Base-by-base conservation (phyloP, 176 grass and related monocot genomes). In the Aegilops umbellulata region DNA sequence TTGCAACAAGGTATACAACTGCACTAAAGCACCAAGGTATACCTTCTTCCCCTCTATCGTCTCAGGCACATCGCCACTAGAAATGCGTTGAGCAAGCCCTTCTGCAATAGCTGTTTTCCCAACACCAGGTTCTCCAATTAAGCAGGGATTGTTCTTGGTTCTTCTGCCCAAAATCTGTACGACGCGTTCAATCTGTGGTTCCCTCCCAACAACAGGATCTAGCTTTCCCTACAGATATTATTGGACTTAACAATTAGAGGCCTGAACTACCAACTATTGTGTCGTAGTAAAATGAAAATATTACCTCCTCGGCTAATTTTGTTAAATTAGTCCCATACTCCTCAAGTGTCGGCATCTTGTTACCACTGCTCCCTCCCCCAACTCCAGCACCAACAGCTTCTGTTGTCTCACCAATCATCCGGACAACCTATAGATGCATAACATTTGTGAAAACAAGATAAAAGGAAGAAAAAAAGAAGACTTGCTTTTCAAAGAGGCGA, bases 331-430 rank as follows among this genome's bases (percentile, higher is more conserved):
- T 98, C 41, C 96, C 96, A 35, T 98, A 95, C 75, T 95, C 96
- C 84, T 98, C 96, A n/a, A 98, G 93, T 60, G 93, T 98, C 61
- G 96, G 96, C 96, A 95, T 98, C 66, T 98, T 98, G 72, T 95
- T 91, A 39, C 88, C 86, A 86, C 93, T 98, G 72, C 80, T 93
- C 79, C 93, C 95, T 85, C 95, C 95, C 32, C 95, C 95, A 61
- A 98, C 91, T 74, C 93, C 91, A 83, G 93, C 95, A 89, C 93
- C 93, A 78, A 95, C 95, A 88, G 95, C 95, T 83, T 98, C 96
- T 63, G 89, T 91, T 77, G 87, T 98, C 88, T 98, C 96, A 74
- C 93, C 93, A 86, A 95, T 92, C 96, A 95, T 98, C 83, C 93
- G 86, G 63, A 98, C 90, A 87, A 95, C 93, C 96, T 98, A 89